Base-by-base conservation (phyloP, 495 filamentous ascomycete genomes). In the Lasiosphaeris hirsuta region DNA sequence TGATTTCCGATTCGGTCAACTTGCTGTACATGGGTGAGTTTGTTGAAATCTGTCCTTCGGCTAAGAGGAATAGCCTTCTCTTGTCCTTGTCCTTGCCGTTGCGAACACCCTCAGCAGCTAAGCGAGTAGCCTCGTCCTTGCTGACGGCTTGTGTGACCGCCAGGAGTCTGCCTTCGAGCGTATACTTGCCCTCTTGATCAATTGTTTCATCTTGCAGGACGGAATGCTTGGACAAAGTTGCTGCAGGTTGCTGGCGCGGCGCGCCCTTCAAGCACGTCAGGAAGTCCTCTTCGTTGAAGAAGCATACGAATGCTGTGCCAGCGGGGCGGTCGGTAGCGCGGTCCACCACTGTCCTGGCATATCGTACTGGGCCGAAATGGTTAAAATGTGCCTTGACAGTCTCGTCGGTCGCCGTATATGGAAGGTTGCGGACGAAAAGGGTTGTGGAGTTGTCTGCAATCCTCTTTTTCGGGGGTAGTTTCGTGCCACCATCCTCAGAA, bases 291-390 rank as follows among this genome's bases (percentile, higher is more conserved):
- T 72, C 69, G 54, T 89, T 86, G 75, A 85, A 88, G 78, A 97
- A 97, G 71, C 90, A 94, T 14, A 96, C 92, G 66, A 99, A 99
- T 3, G 89, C 94, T 4, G 94, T 97, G 30, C 94, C 94, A 38
- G 87, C 89, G 2, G 94, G 90, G 11, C 88, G 84, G 59, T 90
- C 90, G 3, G 90, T 96, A 19, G 85, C 83, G 23, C 74, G 82
- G 66, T 99, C 94, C 56, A 92, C 76, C 30, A 99, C 95, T 23
- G 96, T 83, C 38, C 95, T 80, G 17, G 92, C 92, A 68, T 97
- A 99, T 18, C 90, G 81, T 48, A 97, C 74, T 1, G 79, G 78
- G 40, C 94, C 94, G 61, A 99, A 99, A 60, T 84, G 77, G 9
- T 74, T 69, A 64, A 99, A 99, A 64, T 96, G 91, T 33, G 86